Evolutionary conservation across 2,329 filamentous ascomycete genomes (phyloP).

Genomic region (Aspergillus carbonarius): DNA sequence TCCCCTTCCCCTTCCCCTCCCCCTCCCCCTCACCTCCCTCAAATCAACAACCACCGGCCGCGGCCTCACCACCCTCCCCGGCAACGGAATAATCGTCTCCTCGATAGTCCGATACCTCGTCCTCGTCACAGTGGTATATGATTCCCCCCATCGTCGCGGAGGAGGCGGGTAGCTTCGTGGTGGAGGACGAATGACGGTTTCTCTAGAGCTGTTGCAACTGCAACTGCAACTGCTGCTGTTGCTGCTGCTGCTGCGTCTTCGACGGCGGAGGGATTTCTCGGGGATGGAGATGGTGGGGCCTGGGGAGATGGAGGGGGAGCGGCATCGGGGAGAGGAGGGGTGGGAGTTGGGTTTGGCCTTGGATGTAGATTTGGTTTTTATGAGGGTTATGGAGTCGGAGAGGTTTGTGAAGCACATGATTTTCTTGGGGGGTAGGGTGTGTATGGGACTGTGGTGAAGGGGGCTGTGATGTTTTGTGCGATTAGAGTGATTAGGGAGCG

Average conservation of each 20-base stretch:
- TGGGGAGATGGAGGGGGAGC: neutral
- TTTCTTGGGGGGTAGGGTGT: neutral
- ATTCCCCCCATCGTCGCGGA: neutral
- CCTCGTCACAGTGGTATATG: conserved; percentile 17
- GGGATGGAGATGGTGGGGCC: neutral
- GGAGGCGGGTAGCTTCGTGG: neutral
- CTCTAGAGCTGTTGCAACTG: too few species aligned
- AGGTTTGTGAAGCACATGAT: neutral
- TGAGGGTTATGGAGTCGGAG: neutral
- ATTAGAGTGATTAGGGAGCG: too few species aligned
- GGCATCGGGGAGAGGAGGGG: neutral
- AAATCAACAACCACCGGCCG: conserved; percentile 1
- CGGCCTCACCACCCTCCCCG: neutral
- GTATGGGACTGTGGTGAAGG: neutral
- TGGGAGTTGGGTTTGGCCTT: neutral
- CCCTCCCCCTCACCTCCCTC: conserved; percentile 17
- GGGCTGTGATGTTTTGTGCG: too few species aligned
- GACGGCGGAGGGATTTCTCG: too few species aligned
- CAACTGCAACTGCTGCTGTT: too few species aligned
- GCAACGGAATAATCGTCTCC: conserved; percentile 11
- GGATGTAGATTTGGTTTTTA: neutral
- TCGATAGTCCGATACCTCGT: conserved; percentile 10
- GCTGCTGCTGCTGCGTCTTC: too few species aligned
- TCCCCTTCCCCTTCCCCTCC: neutral
- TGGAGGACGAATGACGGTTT: neutral